Evolutionary conservation across 2,329 filamentous ascomycete genomes (phyloP), one percentile per base, ranked within the genome.

Genomic region (Fusarium xylarioides): DNA sequence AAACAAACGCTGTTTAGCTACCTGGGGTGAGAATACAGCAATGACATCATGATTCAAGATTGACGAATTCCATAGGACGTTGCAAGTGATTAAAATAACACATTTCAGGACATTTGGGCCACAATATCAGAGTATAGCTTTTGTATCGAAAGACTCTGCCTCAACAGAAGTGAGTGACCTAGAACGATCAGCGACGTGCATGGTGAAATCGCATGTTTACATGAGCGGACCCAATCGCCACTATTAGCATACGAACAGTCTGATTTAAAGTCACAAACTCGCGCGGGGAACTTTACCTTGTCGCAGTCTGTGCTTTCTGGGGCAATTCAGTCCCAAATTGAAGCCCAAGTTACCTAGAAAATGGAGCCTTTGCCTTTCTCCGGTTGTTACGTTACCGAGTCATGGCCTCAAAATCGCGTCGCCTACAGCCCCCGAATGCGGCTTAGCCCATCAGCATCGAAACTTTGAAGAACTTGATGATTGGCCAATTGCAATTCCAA

Each of bases 361-460:
- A 57, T 18, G 43, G 63, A 67, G 42, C 26, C 54, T 5, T n/a
- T 38, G 18, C 49, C 49, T 52, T 35, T 11, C 42, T 11, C 42
- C 28, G 44, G 34, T 28, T 64, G 43, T 61, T 63, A 49, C 43
- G 37, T 30, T 42, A 26, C 63, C 55, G 65, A 68, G 65, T 68
- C 63, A 68, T 68, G 63, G 32, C 19, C 30, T 62, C 32, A 47
- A 35, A 38, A 30, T 18, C 15, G 11, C 5, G 65, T 68, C 65
- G 65, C 63, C 55, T 68, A 63, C 38, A 1, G 2, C 55, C 65
- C 65, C 59, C 42, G 1, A 11, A 68, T 30, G 1, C 2, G 64
- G 65, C 14, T 6, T 68, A 54, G 63, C 23, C 4, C 1, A 11
- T 3, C 9, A 9, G 9, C 43, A 14, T n/a, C n/a, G 15, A 37